Base-by-base conservation (phyloP, 2,329 filamentous ascomycete species). In the Pseudonectria foliicola region DNA sequence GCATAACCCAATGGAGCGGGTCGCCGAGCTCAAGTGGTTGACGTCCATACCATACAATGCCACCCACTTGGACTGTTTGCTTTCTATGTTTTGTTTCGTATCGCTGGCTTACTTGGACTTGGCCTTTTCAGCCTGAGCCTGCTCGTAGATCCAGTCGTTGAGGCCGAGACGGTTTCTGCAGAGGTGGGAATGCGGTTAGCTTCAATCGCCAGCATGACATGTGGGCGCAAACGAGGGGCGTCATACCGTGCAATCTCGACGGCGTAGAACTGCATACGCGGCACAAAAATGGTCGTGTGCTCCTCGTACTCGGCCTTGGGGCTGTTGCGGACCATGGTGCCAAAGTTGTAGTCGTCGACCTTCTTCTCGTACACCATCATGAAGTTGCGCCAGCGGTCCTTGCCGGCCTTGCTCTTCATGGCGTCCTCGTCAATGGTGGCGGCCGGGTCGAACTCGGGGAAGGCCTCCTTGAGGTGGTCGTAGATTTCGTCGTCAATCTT, bases 341-440 rank as follows among this genome's bases (percentile, higher is more conserved):
- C 92, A 62, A 95, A 98, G 70, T 95, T 98, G 72, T 81, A 98
- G 64, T 98, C 93, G 45, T 92, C 83, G n/a, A 98, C 71, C 64
- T 77, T 90, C 64, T 94, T 89, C 67, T 96, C 88, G 61, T 95
- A 98, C 43, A 73, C 70, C 73, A 84, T 89, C 75, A 95, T 84
- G 67, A 95, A 98, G 46, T 83, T 85, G 54, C 92, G 80, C 92
- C 92, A 98, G 59, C 76, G 75, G 65, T 93, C 87, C 71, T 98
- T 98, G 59, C 90, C 90, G 11, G 70, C 65, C 68, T 94, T 93
- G 75, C 86, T 95, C 80, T 98, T 98, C 90, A 98, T 95, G 52
- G 85, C 73, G 50, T 95, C 82, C 67, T 98, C 92, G 58, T 94
- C 64, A 46, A 98, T 82, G 10, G 83, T 84, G 27, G 67, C 78